Conservation (phyloP, 495 filamentous ascomycete genomes). For the Geoglossum glabrum region DNA sequence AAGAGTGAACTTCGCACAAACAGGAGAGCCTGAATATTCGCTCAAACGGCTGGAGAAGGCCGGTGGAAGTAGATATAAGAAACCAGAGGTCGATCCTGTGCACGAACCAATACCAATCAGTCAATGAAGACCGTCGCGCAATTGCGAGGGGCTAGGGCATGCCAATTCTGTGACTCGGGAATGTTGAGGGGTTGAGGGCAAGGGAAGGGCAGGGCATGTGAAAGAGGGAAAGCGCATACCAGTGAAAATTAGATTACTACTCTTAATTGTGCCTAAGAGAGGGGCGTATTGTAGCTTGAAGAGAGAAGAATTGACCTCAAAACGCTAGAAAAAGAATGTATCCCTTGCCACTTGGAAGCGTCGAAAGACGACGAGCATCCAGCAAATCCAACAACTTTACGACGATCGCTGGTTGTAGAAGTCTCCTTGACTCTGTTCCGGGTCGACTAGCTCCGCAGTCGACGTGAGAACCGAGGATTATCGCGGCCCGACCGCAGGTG, state of each 20-base stretch:
- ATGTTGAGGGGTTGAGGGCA: conserved; percentile 11
- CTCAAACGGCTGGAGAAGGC: conserved; percentile 17
- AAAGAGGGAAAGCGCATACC: conserved; percentile 10
- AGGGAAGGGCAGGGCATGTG: conserved; percentile 4
- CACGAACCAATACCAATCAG: neutral
- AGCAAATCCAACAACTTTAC: neutral
- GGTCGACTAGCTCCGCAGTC: conserved; percentile 4
- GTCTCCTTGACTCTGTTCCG: neutral
- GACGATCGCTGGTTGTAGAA: neutral
- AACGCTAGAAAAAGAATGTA: neutral
- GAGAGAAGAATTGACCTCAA: neutral
- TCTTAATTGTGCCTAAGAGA: conserved; percentile 3
- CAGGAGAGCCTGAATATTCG: conserved; percentile 1
- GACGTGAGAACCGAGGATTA: conserved; percentile 2
- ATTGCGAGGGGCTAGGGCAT: conserved; percentile 14
- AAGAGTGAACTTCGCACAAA: conserved; percentile 29
- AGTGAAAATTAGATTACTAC: conserved; percentile 13
- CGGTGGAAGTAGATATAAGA: conserved; percentile 9
- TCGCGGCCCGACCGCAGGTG: neutral
- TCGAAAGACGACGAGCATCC: neutral
- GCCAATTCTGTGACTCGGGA: neutral
- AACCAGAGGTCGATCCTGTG: neutral
- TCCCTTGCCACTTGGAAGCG: neutral
- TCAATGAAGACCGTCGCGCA: conserved; percentile 1
- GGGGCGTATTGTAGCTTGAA: neutral